A percentile compares a stretch with the other conserved stretches of the same genome.
phyloP scores from a whole-genome alignment of 140 eudicot species.

The Stevia rebaudiana region DNA sequence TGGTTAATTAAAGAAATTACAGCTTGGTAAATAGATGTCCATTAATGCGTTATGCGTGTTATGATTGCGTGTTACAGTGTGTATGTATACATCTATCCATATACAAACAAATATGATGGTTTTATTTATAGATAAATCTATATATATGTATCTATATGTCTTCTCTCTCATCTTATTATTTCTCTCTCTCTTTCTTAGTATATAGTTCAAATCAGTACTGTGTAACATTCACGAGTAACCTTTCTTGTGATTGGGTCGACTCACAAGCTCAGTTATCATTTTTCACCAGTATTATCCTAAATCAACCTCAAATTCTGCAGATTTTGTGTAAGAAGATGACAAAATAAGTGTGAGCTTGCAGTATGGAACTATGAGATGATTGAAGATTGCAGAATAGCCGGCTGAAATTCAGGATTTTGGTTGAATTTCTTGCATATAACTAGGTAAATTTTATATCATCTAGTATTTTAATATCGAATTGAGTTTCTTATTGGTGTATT shows the following conservation, averaged over 20 bases:
- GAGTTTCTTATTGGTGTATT: constrained; percentile 1
- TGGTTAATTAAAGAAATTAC: constrained; percentile 10
- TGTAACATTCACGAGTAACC: constrained; percentile 35
- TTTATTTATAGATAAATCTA: not conserved
- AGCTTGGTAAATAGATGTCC: constrained; percentile 18
- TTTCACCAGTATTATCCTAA: constrained; percentile 2
- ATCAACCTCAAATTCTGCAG: constrained; percentile 18
- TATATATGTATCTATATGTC: not conserved
- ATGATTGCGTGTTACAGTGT: constrained; percentile 34
- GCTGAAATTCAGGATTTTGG: constrained; percentile 27
- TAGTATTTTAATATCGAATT: not conserved
- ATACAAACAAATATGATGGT: constrained; percentile 10
- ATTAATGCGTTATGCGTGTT: constrained; percentile 18
- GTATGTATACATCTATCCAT: constrained; percentile 9
- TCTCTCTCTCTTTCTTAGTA: constrained; percentile 13
- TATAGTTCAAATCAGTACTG: constrained; percentile 28
- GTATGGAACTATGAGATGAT: constrained; percentile 18
- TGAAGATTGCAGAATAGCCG: constrained; percentile 24
- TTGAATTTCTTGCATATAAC: constrained; percentile 28
- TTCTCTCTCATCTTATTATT: constrained; percentile 9
- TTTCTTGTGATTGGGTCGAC: constrained; percentile 36
- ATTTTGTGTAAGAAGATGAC: constrained; percentile 13
- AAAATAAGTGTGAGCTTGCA: constrained; percentile 3
- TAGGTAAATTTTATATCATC: constrained; percentile 11
- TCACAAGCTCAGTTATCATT: constrained; percentile 7